These are phyloP conservation scores for Saccharomyces hybrid DNA, from an alignment of 1,139 yeast genomes.

Conservation along the genomic window DNA sequence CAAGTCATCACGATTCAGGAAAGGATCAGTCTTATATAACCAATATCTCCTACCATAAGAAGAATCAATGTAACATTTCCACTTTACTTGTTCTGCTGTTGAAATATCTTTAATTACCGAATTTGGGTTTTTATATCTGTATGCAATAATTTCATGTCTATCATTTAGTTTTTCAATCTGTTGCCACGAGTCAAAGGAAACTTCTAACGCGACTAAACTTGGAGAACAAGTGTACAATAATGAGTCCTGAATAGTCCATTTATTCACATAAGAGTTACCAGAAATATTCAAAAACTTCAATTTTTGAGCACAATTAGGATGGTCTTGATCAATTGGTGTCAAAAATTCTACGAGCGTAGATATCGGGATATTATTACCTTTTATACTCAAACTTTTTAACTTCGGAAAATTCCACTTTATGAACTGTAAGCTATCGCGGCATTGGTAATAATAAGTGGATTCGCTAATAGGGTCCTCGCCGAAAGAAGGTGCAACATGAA, in stretches of 20 bases:
- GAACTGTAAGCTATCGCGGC: constrained; percentile 42
- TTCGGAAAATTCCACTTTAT: constrained; percentile 48
- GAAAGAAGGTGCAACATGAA: constrained; percentile 18
- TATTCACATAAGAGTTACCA: constrained; percentile 40
- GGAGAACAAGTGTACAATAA: constrained; percentile 38
- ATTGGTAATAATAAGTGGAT: constrained; percentile 23
- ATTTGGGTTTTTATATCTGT: constrained; percentile 19
- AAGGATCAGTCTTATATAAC: constrained; percentile 49
- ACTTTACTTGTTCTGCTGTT: constrained; percentile 35
- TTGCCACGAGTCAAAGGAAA: constrained; percentile 33
- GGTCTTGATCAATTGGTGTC: constrained; percentile 23
- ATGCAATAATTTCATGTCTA: constrained; percentile 32
- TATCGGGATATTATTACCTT: constrained; percentile 47
- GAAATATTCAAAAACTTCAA: constrained; percentile 45
- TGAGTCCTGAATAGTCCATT: constrained; percentile 48
- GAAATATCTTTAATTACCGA: constrained; percentile 19
- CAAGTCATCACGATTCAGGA: constrained; percentile 31
- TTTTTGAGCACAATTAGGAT: constrained; percentile 20
- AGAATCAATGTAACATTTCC: constrained; percentile 39
- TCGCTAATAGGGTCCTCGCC: constrained; percentile 31
- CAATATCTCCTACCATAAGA: constrained; percentile 70
- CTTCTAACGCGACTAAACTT: constrained; percentile 35
- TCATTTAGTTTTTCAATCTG: constrained; percentile 32
- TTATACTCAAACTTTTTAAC: constrained; percentile 56
- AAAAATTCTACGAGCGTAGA: constrained; percentile 45